Percentiles rank a stretch among this genome's conserved stretches.
phyloP scores from a whole-genome alignment of 2,329 filamentous ascomycete species.

The Botrytis cinerea region DNA sequence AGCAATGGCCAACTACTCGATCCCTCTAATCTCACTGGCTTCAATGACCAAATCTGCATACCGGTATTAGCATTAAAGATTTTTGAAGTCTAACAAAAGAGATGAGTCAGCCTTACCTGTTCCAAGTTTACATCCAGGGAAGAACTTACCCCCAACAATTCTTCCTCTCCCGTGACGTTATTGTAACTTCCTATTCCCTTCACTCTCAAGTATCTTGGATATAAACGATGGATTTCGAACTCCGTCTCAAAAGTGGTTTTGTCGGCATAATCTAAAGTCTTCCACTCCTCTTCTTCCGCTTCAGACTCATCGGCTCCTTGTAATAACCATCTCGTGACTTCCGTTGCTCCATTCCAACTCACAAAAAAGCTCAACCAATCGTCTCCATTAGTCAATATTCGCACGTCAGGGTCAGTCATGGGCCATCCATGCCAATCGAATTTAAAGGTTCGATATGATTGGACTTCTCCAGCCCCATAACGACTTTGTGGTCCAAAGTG shows the following conservation, averaged over 20 bases:
- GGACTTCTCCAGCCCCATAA: slow-evolving; percentile 35
- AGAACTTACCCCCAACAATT: slow-evolving; percentile 21
- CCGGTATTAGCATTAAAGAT: slow-evolving; percentile 20
- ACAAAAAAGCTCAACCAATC: slow-evolving; percentile 49
- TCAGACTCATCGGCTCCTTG: slow-evolving; percentile 16
- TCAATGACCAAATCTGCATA: slow-evolving; percentile 21
- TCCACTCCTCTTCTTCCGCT: slow-evolving; percentile 12
- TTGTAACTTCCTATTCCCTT: slow-evolving; percentile 8
- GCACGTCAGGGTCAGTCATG: slow-evolving; percentile 43
- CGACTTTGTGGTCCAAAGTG: slow-evolving; percentile 46
- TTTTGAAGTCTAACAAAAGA: slow-evolving; percentile 8
- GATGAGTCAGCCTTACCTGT: slow-evolving; percentile 19
- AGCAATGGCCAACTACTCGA: slow-evolving; percentile 16
- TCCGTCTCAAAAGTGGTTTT: slow-evolving; percentile 21
- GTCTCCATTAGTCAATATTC: slow-evolving; percentile 40
- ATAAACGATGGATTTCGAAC: slow-evolving; percentile 6
- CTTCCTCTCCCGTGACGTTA: not conserved
- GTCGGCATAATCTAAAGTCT: slow-evolving; percentile 15
- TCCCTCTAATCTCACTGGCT: slow-evolving; percentile 13
- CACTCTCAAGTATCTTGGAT: slow-evolving; percentile 19
- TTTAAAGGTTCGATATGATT: slow-evolving; percentile 46
- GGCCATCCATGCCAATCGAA: slow-evolving; percentile 46
- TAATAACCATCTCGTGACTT: slow-evolving; percentile 47
- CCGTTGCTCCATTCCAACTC: slow-evolving; percentile 56
- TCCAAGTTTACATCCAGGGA: slow-evolving; percentile 18